Base-by-base conservation (phyloP, 306 rosid species). In the Cyclanthera cordifolia region DNA sequence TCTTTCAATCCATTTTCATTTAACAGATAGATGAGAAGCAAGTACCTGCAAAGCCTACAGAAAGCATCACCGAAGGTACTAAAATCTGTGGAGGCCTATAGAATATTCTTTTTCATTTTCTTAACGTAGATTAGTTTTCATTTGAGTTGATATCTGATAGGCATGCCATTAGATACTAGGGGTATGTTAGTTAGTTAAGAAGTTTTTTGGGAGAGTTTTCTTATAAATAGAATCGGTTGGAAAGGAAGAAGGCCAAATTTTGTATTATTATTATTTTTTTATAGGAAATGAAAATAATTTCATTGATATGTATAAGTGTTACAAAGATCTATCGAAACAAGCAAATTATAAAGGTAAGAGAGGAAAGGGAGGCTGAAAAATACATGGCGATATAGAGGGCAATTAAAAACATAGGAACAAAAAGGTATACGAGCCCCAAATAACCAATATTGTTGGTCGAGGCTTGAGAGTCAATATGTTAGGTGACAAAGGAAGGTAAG, bases 11-110 rank as follows among this genome's bases (percentile, higher is more conserved):
- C 16, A 47, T 72, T 51, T 63, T 78, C 58, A 21, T 78, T 58
- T 82, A 70, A 56, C 91, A 90, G 99, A 84, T 74, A 34, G 96
- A 87, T 76, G 96, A 85, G 53, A 82, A 71, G 70, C 86, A 82
- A 76, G 82, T 61, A 60, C 87, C 86, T 65, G 74, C 71, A 56
- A 94, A 86, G 74, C 85, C 85, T 65, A 72, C 66, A 64, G 97
- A 86, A 74, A 78, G 66, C 69, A 15, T 59, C 53, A 19, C 63
- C 41, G 97, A 90, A 86, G 95, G 87, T 86, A 78, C 67, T 20
- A 50, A 75, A 74, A 51, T 70, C 77, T 30, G 71, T 71, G 54
- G 47, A 68, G 49, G 45, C 45, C 60, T 14, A 45, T 46, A 23
- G 53, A 51, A 47, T 46, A 60, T 30, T 6, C n/a, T 17, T 45